phyloP scores from a whole-genome alignment of 2,329 filamentous ascomycete species.

The Mariannaea sp. region DNA sequence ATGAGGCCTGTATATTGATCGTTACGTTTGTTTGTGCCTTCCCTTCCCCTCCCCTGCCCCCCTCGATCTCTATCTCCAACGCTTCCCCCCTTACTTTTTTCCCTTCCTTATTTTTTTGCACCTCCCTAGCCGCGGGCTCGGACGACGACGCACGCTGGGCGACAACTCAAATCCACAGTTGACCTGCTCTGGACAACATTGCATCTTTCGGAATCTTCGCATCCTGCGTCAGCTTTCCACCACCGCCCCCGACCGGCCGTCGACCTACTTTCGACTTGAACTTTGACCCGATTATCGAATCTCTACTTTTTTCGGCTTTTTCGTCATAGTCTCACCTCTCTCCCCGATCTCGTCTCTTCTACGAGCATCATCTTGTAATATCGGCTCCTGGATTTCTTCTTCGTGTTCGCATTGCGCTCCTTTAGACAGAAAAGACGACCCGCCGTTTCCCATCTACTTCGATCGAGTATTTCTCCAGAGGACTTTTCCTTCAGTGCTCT shows the following conservation, averaged over 20 bases:
- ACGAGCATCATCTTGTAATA: slow-evolving; percentile 44
- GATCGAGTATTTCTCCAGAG: slow-evolving; percentile 23
- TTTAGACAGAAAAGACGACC: slow-evolving; percentile 22
- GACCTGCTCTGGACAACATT: slow-evolving; percentile 30
- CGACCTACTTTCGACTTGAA: slow-evolving; percentile 27
- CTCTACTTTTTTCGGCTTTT: too few relatives aligned
- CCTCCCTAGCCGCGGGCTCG: slow-evolving; percentile 35
- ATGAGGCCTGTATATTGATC: slow-evolving; percentile 48
- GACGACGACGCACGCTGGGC: slow-evolving; percentile 35
- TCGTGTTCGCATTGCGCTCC: slow-evolving; percentile 38
- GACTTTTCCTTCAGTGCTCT: slow-evolving; percentile 18
- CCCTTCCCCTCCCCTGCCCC: slow-evolving; percentile 23
- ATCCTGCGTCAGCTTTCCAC: slow-evolving; percentile 5
- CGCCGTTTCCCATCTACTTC: slow-evolving; percentile 31
- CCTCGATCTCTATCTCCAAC: slow-evolving; percentile 8
- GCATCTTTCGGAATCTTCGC: slow-evolving; percentile 23
- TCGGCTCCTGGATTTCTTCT: slow-evolving; percentile 38
- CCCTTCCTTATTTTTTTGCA: slow-evolving; percentile 30
- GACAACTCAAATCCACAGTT: slow-evolving; percentile 32
- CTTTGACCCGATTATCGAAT: slow-evolving; percentile 11
- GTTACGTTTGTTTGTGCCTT: slow-evolving; percentile 38
- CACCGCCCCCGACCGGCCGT: slow-evolving; percentile 26
- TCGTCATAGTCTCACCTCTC: slow-evolving; percentile 11
- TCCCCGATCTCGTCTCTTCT: slow-evolving; percentile 31
- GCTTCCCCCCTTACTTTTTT: slow-evolving; percentile 26